phyloP scores from a whole-genome alignment of 2,329 filamentous ascomycete species.

The Cryphonectria parasitica region DNA sequence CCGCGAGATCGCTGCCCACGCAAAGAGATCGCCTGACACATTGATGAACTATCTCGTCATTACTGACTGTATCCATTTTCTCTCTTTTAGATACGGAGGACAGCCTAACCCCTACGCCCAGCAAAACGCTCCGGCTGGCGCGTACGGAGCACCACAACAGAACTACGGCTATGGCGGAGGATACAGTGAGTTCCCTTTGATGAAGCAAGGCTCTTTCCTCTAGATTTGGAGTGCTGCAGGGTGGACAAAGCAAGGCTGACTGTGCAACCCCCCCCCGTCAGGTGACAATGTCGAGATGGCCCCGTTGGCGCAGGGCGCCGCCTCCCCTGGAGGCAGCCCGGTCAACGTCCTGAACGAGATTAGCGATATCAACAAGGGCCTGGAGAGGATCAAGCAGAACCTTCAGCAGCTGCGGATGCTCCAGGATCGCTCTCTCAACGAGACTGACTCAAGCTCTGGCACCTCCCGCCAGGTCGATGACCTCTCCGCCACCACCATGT shows the following conservation, averaged over 20 bases:
- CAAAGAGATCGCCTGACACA: not conserved
- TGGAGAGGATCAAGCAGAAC: slow-evolving; percentile 74
- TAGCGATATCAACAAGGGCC: slow-evolving; percentile 75
- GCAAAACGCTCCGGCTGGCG: slow-evolving; percentile 43
- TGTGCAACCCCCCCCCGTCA: slow-evolving; percentile 1
- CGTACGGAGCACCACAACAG: slow-evolving; percentile 35
- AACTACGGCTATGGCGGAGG: slow-evolving; percentile 16
- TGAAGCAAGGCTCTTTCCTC: slow-evolving; percentile 9
- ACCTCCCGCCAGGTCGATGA: slow-evolving; percentile 72
- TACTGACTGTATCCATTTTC: slow-evolving; percentile 38
- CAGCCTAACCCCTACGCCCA: slow-evolving; percentile 64
- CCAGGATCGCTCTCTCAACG: slow-evolving; percentile 73
- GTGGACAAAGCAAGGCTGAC: slow-evolving; percentile 6
- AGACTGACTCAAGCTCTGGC: slow-evolving; percentile 72
- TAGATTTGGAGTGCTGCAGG: no score
- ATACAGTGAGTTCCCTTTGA: slow-evolving; percentile 26
- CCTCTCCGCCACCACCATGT: slow-evolving; percentile 80
- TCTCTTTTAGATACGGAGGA: slow-evolving; percentile 54
- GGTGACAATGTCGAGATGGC: slow-evolving; percentile 70
- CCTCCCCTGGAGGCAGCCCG: slow-evolving; percentile 59
- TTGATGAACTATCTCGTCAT: not conserved
- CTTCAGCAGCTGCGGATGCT: slow-evolving; percentile 72
- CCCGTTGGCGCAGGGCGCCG: slow-evolving; percentile 57
- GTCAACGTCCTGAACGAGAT: slow-evolving; percentile 86
- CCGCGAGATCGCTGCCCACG: not conserved